Evolutionary conservation across 257 asterid genomes (phyloP).

Genomic region (Salvia rosmarinus): DNA sequence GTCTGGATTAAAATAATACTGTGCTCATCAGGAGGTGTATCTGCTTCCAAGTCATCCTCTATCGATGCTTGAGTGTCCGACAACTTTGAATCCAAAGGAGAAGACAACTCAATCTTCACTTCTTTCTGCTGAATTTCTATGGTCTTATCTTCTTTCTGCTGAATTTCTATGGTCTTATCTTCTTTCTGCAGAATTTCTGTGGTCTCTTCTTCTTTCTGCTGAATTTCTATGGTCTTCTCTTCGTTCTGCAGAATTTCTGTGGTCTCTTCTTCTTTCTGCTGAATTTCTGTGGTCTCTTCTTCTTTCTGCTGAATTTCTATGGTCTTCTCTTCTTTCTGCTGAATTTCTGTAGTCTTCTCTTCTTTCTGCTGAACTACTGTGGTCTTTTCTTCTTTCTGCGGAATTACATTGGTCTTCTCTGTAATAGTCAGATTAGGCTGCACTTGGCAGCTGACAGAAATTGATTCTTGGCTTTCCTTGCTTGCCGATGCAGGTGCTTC

Average conservation of each 20-base stretch:
- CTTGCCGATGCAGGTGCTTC: conserved; percentile 60
- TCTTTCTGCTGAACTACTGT: not conserved
- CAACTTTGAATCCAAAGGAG: conserved; percentile 41
- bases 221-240: no score
- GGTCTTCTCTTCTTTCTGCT: conserved; percentile 29
- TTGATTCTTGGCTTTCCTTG: conserved; percentile 58
- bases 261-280: conserved; percentile 37
- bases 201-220: no score
- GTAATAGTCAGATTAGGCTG: conserved; percentile 50
- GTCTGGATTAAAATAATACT: conserved; percentile 67
- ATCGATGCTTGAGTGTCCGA: conserved; percentile 39
- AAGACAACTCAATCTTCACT: conserved; percentile 50
- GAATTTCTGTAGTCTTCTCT: conserved; percentile 29
- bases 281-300: conserved; percentile 31
- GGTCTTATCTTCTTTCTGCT: conserved; percentile 43
- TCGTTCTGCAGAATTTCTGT: conserved; percentile 47
- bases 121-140: conserved; percentile 47
- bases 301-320: not conserved
- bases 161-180: conserved; percentile 47
- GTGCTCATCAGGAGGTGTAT: conserved; percentile 53
- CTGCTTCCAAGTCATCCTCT: conserved; percentile 44
- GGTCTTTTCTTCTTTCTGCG: conserved; percentile 58
- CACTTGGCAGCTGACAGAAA: conserved; percentile 46
- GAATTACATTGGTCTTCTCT: conserved; percentile 49
- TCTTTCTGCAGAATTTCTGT: not conserved